These are phyloP conservation scores for Biscogniauxia sp. DNA, from an alignment of 2,329 filamentous ascomycete species.

Conservation along the genomic window DNA sequence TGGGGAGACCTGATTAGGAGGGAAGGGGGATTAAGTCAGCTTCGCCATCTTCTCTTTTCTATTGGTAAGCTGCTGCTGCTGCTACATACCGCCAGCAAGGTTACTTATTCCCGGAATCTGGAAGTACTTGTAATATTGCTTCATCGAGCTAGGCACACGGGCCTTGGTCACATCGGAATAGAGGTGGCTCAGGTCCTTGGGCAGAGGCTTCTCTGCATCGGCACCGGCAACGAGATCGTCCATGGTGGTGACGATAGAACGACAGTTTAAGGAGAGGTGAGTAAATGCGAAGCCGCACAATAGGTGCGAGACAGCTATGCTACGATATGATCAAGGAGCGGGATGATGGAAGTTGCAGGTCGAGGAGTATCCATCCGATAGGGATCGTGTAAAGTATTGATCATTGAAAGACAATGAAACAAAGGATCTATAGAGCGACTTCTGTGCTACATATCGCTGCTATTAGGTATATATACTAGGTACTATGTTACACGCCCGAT, in stretches of 20 bases:
- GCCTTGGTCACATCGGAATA: slow-evolving; percentile 68
- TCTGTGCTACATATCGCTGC: too few relatives aligned
- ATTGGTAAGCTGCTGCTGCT: neutral
- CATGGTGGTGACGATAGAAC: slow-evolving; percentile 15
- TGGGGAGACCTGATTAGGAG: slow-evolving; percentile 64
- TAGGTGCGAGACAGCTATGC: neutral
- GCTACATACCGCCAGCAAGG: slow-evolving; percentile 54
- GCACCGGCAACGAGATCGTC: slow-evolving; percentile 13
- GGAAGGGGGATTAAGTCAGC: slow-evolving; percentile 1
- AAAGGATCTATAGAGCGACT: neutral
- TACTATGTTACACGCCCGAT: neutral
- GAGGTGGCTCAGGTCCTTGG: slow-evolving; percentile 77
- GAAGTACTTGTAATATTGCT: slow-evolving; percentile 86
- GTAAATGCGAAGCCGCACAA: too few relatives aligned
- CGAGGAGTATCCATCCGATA: too few relatives aligned
- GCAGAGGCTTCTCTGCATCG: slow-evolving; percentile 39
- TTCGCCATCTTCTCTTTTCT: neutral
- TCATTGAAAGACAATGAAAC: neutral
- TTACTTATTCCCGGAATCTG: slow-evolving; percentile 60
- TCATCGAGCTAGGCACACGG: slow-evolving; percentile 65
- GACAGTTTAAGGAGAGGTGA: neutral
- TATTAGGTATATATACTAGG: too few relatives aligned
- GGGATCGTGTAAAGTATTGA: too few relatives aligned
- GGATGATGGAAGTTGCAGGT: neutral
- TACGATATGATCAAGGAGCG: neutral